Conservation (phyloP, 1,284 basidiomycete species). For the Mycocalia duriaeana region DNA sequence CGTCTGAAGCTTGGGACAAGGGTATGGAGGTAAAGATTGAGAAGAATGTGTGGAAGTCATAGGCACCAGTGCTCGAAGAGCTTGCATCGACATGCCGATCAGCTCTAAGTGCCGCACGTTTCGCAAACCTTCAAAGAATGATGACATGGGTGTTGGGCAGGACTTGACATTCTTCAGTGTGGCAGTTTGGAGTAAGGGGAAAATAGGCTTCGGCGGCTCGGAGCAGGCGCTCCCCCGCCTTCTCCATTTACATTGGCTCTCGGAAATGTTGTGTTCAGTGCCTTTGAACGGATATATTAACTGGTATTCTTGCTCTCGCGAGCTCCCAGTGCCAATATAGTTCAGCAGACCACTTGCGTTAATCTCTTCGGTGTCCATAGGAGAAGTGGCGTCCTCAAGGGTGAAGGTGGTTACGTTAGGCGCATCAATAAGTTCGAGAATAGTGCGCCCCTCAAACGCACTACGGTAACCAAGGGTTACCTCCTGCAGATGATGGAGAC, state of each 20-base stretch:
- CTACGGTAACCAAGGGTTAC: constrained; percentile 37
- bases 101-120: constrained; percentile 29
- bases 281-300: constrained; percentile 5
- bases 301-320: constrained; percentile 11
- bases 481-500: constrained; percentile 28
- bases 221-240: background rate
- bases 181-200: constrained; percentile 30
- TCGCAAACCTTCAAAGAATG: constrained; percentile 26
- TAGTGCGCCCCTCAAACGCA: constrained; percentile 26
- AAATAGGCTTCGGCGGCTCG: no score
- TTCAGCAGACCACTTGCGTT: constrained; percentile 32
- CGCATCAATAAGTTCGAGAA: constrained; percentile 33
- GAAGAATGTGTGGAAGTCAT: constrained; percentile 8
- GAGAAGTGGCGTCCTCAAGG: constrained; percentile 37
- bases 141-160: constrained; percentile 21
- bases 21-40: constrained; percentile 5
- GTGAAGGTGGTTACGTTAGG: constrained; percentile 26
- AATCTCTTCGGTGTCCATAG: constrained; percentile 28
- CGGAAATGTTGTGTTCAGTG: constrained; percentile 3
- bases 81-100: constrained; percentile 24
- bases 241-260: no score
- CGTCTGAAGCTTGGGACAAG: constrained; percentile 27
- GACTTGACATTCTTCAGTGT: constrained; percentile 30
- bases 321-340: constrained; percentile 30
- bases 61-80: constrained; percentile 28